Evolutionary conservation across 176 grass and related monocot genomes (phyloP).

Genomic region (Carex pumila): DNA sequence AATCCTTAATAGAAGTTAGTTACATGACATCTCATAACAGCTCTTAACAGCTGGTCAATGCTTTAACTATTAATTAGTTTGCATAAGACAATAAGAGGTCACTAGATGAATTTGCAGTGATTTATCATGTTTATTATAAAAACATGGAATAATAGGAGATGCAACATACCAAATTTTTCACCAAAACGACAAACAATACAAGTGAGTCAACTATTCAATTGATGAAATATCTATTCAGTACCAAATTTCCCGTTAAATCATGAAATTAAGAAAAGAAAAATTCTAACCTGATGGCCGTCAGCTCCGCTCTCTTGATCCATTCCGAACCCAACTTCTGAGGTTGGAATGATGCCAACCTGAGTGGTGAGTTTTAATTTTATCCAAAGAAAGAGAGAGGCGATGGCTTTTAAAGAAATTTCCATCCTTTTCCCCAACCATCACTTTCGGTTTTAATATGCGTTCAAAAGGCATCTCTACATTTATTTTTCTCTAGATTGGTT

Average conservation of each 20-base stretch:
- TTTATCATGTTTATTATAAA: neutral
- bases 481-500: neutral
- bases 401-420: no score
- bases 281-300: constrained; percentile 2
- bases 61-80: no score
- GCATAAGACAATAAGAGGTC: neutral
- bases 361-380: no score
- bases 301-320: constrained; percentile 28
- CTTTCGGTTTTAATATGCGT: neutral
- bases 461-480: neutral
- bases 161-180: neutral
- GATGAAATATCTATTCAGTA: neutral
- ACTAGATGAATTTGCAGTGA: neutral
- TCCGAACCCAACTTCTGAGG: no score
- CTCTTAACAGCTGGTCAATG: no score
- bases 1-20: no score
- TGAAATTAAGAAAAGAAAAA: neutral
- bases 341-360: no score
- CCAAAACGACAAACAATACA: neutral
- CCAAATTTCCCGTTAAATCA: neutral
- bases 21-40: no score
- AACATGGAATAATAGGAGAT: neutral
- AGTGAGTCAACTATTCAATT: neutral
- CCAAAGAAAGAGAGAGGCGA: no score
- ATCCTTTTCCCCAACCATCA: neutral